These are phyloP conservation scores for Fusarium concolor DNA, from an alignment of 2,329 filamentous ascomycete genomes.

Conservation along the genomic window DNA sequence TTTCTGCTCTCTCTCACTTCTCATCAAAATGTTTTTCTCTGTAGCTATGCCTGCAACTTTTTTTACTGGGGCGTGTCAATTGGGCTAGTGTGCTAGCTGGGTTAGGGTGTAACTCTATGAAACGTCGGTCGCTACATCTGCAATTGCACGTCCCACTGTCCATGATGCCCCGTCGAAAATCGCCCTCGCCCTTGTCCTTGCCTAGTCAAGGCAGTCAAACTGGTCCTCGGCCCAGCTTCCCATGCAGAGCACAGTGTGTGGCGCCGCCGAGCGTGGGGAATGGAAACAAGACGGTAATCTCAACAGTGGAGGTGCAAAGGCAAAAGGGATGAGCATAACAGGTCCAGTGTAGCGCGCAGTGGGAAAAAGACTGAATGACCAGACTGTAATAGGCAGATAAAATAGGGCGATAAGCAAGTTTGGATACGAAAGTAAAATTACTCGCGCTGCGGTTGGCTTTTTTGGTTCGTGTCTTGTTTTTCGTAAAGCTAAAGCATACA, in stretches of 20 bases:
- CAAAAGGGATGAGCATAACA: slow-evolving; percentile 12
- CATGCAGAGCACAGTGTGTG: slow-evolving; percentile 46
- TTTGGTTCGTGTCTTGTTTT: no score
- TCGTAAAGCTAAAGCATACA: slow-evolving; percentile 11
- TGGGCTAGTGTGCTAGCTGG: slow-evolving; percentile 14
- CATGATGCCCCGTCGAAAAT: slow-evolving; percentile 37
- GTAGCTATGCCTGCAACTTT: slow-evolving; percentile 14
- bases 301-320: slow-evolving; percentile 21
- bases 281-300: slow-evolving; percentile 50
- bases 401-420: slow-evolving; percentile 17
- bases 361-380: slow-evolving; percentile 2
- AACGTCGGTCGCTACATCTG: slow-evolving; percentile 40
- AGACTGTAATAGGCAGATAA: not conserved
- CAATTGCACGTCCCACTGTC: slow-evolving; percentile 5
- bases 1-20: slow-evolving; percentile 17
- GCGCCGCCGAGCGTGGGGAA: slow-evolving; percentile 42
- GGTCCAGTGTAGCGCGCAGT: not conserved
- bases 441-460: slow-evolving; percentile 4
- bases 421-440: slow-evolving; percentile 29
- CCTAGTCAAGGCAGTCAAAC: slow-evolving; percentile 27
- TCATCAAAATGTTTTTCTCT: not conserved
- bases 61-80: slow-evolving; percentile 23
- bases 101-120: slow-evolving; percentile 33
- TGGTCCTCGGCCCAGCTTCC: slow-evolving; percentile 44
- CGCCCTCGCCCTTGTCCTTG: slow-evolving; percentile 36